These are phyloP conservation scores for Scedosporium minutisporum DNA, from an alignment of 2,329 filamentous ascomycete genomes.

Conservation along the genomic window DNA sequence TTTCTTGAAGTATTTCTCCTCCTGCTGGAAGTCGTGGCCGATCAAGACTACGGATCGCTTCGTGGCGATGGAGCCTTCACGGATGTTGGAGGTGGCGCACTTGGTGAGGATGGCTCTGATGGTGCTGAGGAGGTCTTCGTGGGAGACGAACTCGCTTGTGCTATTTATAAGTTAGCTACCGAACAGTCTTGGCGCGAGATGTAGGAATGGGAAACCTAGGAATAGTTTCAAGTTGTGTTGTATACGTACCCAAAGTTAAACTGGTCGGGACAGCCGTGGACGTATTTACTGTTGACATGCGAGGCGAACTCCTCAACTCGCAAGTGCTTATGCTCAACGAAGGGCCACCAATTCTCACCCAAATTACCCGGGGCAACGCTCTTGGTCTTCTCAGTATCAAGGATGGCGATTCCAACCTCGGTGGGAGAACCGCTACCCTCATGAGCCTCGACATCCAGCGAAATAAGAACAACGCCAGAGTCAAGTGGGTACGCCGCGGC, in stretches of 20 bases:
- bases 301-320: conserved; percentile 60
- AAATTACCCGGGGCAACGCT: conserved; percentile 47
- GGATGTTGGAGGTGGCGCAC: conserved; percentile 1
- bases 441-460: conserved; percentile 74
- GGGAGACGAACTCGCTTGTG: conserved; percentile 28
- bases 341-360: conserved; percentile 56
- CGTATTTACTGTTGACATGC: conserved; percentile 57
- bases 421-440: conserved; percentile 64
- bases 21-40: conserved; percentile 61
- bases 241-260: conserved; percentile 64
- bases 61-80: conserved; percentile 13
- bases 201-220: background rate
- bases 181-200: no score
- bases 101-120: conserved; percentile 27
- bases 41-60: conserved; percentile 59
- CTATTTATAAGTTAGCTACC: conserved; percentile 17
- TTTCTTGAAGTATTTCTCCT: conserved; percentile 57
- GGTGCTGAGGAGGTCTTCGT: conserved; percentile 21
- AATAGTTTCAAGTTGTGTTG: background rate
- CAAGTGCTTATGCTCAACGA: conserved; percentile 65
- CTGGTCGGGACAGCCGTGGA: conserved; percentile 60
- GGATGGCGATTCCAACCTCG: conserved; percentile 73
- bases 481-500: background rate
- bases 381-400: conserved; percentile 57
- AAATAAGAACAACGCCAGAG: conserved; percentile 51